Evolutionary conservation across 805 yeast genomes (phyloP).

Genomic region (Cyberlindnera euphorbiae): DNA sequence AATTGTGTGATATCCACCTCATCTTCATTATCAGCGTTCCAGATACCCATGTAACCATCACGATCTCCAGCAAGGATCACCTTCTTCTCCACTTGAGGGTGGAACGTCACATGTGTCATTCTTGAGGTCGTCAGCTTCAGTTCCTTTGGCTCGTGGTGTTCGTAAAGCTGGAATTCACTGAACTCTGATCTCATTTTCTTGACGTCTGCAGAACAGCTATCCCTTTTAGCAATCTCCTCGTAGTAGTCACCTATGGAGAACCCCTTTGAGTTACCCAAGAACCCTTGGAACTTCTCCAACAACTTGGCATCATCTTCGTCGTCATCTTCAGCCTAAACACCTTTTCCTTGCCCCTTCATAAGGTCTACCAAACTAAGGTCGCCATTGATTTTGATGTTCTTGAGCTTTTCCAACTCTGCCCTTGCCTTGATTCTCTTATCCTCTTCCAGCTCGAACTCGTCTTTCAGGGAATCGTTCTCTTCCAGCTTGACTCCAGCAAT

Average conservation of each 20-base stretch:
- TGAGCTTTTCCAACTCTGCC: conserved; percentile 45
- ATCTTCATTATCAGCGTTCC: conserved; percentile 57
- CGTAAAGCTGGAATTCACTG: conserved; percentile 44
- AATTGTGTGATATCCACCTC: conserved; percentile 55
- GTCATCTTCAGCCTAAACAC: conserved; percentile 19
- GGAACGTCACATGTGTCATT: conserved; percentile 69
- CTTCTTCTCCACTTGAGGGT: conserved; percentile 61
- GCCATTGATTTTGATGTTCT: conserved; percentile 58
- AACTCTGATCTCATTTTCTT: conserved; percentile 50
- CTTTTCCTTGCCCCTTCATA: conserved; percentile 36
- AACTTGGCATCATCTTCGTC: conserved; percentile 30
- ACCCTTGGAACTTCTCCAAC: conserved; percentile 27
- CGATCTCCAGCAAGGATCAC: conserved; percentile 85
- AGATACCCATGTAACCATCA: conserved; percentile 78
- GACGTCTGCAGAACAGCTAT: conserved; percentile 35
- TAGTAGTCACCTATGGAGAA: conserved; percentile 71
- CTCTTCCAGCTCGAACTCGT: conserved; percentile 21
- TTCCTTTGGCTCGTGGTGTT: conserved; percentile 60
- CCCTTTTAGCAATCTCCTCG: conserved; percentile 41
- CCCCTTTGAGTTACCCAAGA: conserved; percentile 23
- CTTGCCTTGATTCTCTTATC: conserved; percentile 28
- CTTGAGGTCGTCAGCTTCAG: conserved; percentile 66
- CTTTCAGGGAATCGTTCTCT: conserved; percentile 30
- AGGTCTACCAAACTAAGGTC: conserved; percentile 61
- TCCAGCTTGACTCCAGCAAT: conserved; percentile 68